A percentile compares a stretch with the other conserved stretches of the same genome.
Evolutionary conservation across 441 rosid genomes (phyloP).

Genomic region (Gossypium lobatum): DNA sequence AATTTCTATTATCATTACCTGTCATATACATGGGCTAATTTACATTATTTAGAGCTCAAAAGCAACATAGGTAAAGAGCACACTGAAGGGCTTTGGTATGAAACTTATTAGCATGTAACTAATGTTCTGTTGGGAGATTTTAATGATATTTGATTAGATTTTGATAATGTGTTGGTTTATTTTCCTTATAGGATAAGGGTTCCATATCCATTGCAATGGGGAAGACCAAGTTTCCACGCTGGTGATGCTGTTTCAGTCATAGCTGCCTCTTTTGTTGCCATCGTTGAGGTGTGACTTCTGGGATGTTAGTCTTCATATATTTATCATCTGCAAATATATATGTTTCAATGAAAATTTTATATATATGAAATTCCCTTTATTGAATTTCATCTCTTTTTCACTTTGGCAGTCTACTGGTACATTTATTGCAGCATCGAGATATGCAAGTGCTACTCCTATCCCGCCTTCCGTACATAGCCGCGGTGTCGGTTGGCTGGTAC

Average conservation of each 20-base stretch:
- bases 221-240: conserved; percentile 54
- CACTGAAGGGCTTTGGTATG: not conserved
- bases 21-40: not conserved
- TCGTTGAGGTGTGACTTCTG: conserved; percentile 47
- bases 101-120: not conserved
- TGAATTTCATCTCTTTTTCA: not conserved
- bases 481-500: conserved; percentile 87
- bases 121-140: not conserved
- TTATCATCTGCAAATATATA: not conserved
- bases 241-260: conserved; percentile 60
- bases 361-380: not conserved
- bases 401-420: conserved; percentile 64
- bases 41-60: not conserved
- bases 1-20: not conserved
- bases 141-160: not conserved
- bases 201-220: conserved; percentile 91
- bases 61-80: not conserved
- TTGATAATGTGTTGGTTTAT: conserved; percentile 1
- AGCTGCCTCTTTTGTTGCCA: conserved; percentile 65
- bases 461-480: conserved; percentile 85
- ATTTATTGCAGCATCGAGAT: conserved; percentile 67
- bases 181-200: conserved; percentile 49
- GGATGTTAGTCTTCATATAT: not conserved
- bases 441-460: conserved; percentile 66
- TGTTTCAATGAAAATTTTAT: not conserved